Evolutionary conservation across 2,329 filamentous ascomycete genomes (phyloP).

Genomic region (Penicillium sp.): DNA sequence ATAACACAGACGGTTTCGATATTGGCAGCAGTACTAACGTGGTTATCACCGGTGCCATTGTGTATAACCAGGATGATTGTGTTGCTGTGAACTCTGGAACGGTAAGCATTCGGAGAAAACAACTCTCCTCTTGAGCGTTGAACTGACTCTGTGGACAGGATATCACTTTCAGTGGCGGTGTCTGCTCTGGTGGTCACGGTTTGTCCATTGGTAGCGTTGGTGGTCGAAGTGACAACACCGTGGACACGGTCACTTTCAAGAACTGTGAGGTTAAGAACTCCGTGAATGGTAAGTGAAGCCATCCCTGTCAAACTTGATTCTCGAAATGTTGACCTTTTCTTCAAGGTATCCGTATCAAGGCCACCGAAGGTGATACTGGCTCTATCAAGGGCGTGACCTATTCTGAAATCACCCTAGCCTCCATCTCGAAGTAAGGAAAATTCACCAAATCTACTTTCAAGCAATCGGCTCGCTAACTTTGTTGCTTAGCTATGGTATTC

Average conservation of each 20-base stretch:
- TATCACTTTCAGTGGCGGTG: constrained; percentile 54
- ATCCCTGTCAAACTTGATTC: too few species aligned
- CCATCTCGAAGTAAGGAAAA: constrained; percentile 49
- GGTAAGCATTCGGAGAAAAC: constrained; percentile 18
- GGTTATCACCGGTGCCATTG: constrained; percentile 58
- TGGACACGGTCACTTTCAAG: constrained; percentile 58
- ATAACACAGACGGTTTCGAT: constrained; percentile 68
- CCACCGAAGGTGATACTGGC: constrained; percentile 59
- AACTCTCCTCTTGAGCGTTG: neutral
- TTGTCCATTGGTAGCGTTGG: constrained; percentile 50
- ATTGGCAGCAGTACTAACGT: constrained; percentile 58
- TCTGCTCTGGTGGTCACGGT: constrained; percentile 49
- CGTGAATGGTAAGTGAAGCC: constrained; percentile 29
- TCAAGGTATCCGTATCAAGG: constrained; percentile 53
- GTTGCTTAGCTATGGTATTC: constrained; percentile 56
- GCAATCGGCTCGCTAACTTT: neutral
- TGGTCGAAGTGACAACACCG: constrained; percentile 58
- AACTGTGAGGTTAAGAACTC: constrained; percentile 56
- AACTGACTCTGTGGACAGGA: constrained; percentile 34
- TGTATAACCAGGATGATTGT: constrained; percentile 69
- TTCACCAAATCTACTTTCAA: neutral
- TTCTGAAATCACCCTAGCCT: constrained; percentile 56
- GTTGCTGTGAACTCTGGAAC: constrained; percentile 62
- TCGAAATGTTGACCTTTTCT: neutral
- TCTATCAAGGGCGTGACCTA: constrained; percentile 60